Base-by-base conservation (phyloP, 208 protist genomes). In the Acanthamoeba quina region DNA sequence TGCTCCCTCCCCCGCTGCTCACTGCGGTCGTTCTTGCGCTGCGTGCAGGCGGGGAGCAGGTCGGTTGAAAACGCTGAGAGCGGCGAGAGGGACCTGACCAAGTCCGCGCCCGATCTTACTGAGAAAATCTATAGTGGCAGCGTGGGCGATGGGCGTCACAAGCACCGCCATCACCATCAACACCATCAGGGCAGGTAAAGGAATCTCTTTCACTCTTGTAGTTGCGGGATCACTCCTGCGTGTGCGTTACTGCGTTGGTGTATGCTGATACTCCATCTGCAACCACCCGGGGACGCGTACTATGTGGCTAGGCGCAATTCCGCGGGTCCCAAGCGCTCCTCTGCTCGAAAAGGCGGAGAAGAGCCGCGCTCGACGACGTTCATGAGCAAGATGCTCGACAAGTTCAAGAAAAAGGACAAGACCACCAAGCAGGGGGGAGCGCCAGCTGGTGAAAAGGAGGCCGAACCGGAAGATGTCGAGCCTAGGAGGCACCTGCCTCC, bases 381-480 rank as follows among this genome's bases (percentile, higher is more conserved):
- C 29, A 92, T 92, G 86, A 37, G 60, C 64, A 92, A 92, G 64
- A 58, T 92, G 86, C 60, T 80, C 26, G 68, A 49, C 26, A 78
- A 49, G 44, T 78, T 92, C 86, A 92, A 92, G 62, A 92, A 92
- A 34, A 92, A 92, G 86, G 68, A 86, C 7, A 86, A 86, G 49
- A 1, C 26, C 6, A 7, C 9, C 78, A 64, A 64, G 17, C 44
- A 86, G 52, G 5, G 41, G 9, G 76, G 44, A 44, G 10, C 13
- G 19, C n/a, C 26, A 15, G 19, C 72, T 29, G 76, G 60, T 13
- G 82, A 91, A 11, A 91, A 91, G 52, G 56, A n/a, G 19, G 85
- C 26, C 49, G 58, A 64, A 13, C 24, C 29, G 17, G 80, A 90
- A 21, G 83, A 78, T 1, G 31, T 52, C 7, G 86, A 92, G 41